Evolutionary conservation across 2,329 filamentous ascomycete species (phyloP), one percentile per base, ranked within the genome.

Genomic region (Piedraia hortae): DNA sequence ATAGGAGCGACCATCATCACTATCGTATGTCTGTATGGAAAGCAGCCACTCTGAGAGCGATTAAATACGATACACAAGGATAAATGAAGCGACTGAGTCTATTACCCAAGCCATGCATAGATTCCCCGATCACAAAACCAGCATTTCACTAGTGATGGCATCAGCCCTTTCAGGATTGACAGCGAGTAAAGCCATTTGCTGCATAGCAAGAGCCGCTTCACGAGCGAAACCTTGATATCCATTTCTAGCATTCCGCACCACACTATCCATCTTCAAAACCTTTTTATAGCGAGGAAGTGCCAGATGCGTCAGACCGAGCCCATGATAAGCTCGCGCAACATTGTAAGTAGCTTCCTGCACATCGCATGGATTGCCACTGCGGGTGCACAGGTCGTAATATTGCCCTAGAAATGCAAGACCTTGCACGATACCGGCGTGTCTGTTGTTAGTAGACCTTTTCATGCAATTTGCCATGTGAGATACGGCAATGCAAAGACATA

Each of bases 401-500:
- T 62, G 53, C 26, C 68, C 62, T 26, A 93, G 47, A 36, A 90
- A 91, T 0, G 67, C 54, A 22, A 91, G 57, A 0, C 78, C 85
- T 42, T 93, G 80, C 31, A 75, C 56, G 18, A 91, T 64, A 18
- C 78, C 62, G 38, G 74, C 82, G 39, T 93, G 82, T 2, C 85
- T 56, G 40, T 93, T 93, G 21, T 82, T 75, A 0, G 71, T 67
- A 43, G 89, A 75, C 2, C 82, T 62, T 43, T 93, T 91, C 37
- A 91, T 59, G 1, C 72, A 69, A 41, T 85, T 72, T 42, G 91
- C 75, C 17, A 91, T 61, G 42, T 90, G 93, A 14, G 69, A 68
- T 7, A 85, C 58, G 0, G 69, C 78, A 12, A 91, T 67, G 34
- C 63, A 72, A 6, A 97, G 58, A 29, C 77, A 70, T 30, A 91